Evolutionary conservation across 2,329 filamentous ascomycete genomes (phyloP).

Genomic region (Phialocephala sp.): DNA sequence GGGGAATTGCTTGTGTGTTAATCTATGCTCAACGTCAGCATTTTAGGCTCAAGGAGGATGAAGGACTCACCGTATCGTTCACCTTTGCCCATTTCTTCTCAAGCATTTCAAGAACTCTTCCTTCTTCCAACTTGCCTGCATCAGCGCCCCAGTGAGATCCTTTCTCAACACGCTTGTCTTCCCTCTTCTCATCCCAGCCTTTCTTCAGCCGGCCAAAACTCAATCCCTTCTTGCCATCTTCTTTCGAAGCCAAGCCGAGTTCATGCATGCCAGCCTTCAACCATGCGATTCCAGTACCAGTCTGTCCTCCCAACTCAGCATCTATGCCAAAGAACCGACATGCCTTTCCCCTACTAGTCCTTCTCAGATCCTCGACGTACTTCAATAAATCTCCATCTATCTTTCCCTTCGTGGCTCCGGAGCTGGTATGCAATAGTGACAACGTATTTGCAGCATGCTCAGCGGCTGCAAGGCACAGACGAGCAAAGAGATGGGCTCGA

Average conservation of each 20-base stretch:
- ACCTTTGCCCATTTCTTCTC: slow-evolving; percentile 88
- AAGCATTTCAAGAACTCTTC: slow-evolving; percentile 83
- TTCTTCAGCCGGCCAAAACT: slow-evolving; percentile 72
- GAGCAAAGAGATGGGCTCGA: slow-evolving; percentile 83
- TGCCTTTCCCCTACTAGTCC: slow-evolving; percentile 80
- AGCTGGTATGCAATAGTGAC: slow-evolving; percentile 53
- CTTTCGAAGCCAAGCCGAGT: slow-evolving; percentile 62
- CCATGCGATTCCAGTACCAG: slow-evolving; percentile 88
- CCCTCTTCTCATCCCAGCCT: slow-evolving; percentile 76
- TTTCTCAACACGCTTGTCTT: slow-evolving; percentile 80
- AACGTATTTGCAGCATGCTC: slow-evolving; percentile 82
- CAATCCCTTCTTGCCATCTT: slow-evolving; percentile 56
- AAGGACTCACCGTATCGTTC: slow-evolving; percentile 79
- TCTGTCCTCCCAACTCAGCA: slow-evolving; percentile 80
- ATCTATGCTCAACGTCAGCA: slow-evolving; percentile 56
- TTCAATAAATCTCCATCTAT: slow-evolving; percentile 70
- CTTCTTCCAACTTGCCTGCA: slow-evolving; percentile 84
- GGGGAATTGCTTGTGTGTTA: slow-evolving; percentile 78
- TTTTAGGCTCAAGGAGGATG: background rate
- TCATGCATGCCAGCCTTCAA: slow-evolving; percentile 77
- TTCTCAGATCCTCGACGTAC: slow-evolving; percentile 77
- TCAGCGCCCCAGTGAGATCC: slow-evolving; percentile 78
- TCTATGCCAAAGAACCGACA: slow-evolving; percentile 92
- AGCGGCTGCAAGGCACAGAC: slow-evolving; percentile 84
- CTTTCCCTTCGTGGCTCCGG: slow-evolving; percentile 49